A percentile compares a stretch with the other conserved stretches of the same genome.
phyloP scores from a whole-genome alignment of 768 basidiomycete species.

The Podaxis rugospora region DNA sequence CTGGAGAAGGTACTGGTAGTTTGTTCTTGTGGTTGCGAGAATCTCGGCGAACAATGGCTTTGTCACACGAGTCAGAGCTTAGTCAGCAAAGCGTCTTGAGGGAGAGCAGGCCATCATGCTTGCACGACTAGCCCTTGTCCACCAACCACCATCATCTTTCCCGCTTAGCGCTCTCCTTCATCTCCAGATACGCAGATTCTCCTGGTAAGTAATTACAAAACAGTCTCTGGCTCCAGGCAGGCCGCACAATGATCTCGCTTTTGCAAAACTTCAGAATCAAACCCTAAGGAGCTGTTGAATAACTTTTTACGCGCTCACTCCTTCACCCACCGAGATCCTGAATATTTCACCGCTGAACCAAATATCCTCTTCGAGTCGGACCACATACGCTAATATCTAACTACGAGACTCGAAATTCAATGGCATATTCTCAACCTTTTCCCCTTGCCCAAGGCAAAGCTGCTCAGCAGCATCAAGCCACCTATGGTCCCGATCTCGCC shows the following conservation, averaged over 20 bases:
- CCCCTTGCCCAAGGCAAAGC: constrained; percentile 61
- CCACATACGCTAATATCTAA: not conserved
- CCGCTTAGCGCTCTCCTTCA: not conserved
- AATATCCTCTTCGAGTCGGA: constrained; percentile 1
- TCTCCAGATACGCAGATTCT: not conserved
- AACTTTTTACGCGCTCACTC: not conserved
- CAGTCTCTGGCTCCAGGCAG: not conserved
- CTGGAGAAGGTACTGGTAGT: not conserved
- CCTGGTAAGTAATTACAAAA: not conserved
- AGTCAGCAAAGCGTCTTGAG: not conserved
- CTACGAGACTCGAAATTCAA: constrained; percentile 16
- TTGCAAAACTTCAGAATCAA: not conserved
- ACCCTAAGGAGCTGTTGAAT: constrained; percentile 8
- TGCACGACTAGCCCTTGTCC: not conserved
- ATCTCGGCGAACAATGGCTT: not conserved
- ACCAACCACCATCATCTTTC: not conserved
- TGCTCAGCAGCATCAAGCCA: constrained; percentile 40
- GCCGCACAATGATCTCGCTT: not conserved
- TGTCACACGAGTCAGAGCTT: constrained; percentile 1
- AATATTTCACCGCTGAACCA: not conserved
- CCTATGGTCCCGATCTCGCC: constrained; percentile 77
- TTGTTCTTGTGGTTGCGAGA: not conserved
- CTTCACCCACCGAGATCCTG: constrained; percentile 11
- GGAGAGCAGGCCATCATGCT: not conserved
- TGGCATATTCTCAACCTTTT: constrained; percentile 79